Percentiles rank a stretch among this genome's conserved stretches.
phyloP scores from a whole-genome alignment of 2,329 filamentous ascomycete genomes.

The Ophiostoma sp. region DNA sequence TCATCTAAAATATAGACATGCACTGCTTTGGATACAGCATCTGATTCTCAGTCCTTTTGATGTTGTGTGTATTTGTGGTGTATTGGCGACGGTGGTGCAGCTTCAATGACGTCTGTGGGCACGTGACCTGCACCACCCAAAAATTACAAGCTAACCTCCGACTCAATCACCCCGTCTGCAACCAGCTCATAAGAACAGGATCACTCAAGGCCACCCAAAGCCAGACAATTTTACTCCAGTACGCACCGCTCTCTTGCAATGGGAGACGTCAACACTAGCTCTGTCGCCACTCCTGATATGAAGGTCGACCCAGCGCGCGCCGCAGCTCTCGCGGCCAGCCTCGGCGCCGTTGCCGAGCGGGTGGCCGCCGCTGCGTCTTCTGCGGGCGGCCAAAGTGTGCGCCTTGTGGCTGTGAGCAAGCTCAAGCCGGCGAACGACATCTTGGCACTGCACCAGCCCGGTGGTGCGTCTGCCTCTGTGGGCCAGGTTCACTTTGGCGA shows the following conservation, averaged over 20 bases:
- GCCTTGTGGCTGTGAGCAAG: constrained; percentile 93
- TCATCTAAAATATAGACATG: not conserved
- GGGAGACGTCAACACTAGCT: constrained; percentile 12
- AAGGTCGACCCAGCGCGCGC: constrained; percentile 58
- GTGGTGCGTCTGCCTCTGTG: constrained; percentile 33
- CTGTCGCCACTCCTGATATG: constrained; percentile 43
- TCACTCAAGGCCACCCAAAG: not conserved
- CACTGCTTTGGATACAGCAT: not conserved
- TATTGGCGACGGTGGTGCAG: not conserved
- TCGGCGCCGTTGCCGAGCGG: constrained; percentile 55
- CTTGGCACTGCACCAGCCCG: constrained; percentile 65
- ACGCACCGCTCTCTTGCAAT: constrained; percentile 7
- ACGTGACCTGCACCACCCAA: not conserved
- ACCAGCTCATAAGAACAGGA: too few species aligned
- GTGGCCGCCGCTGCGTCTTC: constrained; percentile 43
- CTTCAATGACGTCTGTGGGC: constrained; percentile 13
- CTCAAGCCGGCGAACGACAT: constrained; percentile 91
- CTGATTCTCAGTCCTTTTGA: not conserved
- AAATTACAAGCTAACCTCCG: not conserved
- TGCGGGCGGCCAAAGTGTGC: constrained; percentile 44
- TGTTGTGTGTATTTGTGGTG: not conserved
- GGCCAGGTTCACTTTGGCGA: constrained; percentile 82
- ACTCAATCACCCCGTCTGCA: not conserved
- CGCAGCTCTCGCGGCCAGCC: constrained; percentile 56
- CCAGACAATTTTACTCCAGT: not conserved